Evolutionary conservation across 768 basidiomycete species (phyloP).

Genomic region (Asterophora lycoperdoides): DNA sequence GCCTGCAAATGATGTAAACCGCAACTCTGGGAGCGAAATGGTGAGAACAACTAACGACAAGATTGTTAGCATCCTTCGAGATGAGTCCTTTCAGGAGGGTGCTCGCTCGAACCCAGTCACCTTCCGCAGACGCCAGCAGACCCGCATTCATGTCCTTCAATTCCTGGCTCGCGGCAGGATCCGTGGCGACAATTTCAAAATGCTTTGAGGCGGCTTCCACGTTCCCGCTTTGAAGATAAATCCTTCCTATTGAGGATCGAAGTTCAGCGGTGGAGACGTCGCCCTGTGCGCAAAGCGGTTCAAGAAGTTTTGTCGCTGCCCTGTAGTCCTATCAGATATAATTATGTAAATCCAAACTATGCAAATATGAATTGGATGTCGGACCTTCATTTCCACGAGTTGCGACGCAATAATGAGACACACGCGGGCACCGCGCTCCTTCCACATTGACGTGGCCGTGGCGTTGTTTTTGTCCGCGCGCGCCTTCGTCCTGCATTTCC

Average conservation of each 20-base stretch:
- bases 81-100: constrained; percentile 41
- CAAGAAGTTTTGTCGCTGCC: constrained; percentile 64
- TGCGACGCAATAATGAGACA: constrained; percentile 77
- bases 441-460: constrained; percentile 64
- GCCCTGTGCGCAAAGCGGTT: constrained; percentile 54
- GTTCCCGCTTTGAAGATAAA: constrained; percentile 73
- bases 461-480: constrained; percentile 36
- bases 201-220: constrained; percentile 54
- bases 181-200: constrained; percentile 47
- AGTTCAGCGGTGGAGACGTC: constrained; percentile 46
- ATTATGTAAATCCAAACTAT: no score
- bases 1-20: constrained; percentile 20
- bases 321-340: constrained; percentile 51
- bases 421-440: constrained; percentile 73
- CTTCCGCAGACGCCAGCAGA: constrained; percentile 61
- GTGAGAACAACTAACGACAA: constrained; percentile 40
- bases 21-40: not conserved
- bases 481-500: constrained; percentile 53
- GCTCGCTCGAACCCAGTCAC: constrained; percentile 60
- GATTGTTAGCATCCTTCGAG: constrained; percentile 53
- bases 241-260: constrained; percentile 65
- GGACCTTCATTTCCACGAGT: constrained; percentile 84
- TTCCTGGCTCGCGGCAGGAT: constrained; percentile 38
- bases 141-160: constrained; percentile 61
- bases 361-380: not conserved